phyloP scores from a whole-genome alignment of 2,329 filamentous ascomycete species.

The Colletotrichum magnum region DNA sequence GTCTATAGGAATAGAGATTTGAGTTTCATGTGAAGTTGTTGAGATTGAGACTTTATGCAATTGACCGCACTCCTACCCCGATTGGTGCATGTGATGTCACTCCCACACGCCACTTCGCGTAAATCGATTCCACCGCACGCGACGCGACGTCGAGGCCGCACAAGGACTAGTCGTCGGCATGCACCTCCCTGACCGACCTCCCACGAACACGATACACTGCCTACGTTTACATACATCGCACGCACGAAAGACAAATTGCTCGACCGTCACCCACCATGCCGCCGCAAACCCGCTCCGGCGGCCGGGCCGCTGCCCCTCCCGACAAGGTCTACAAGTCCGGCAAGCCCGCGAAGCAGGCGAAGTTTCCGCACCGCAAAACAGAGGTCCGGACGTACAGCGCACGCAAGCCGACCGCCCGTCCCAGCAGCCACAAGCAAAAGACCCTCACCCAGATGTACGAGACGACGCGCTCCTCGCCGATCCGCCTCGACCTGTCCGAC shows the following conservation, averaged over 20 bases:
- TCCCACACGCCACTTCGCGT: conserved; percentile 31
- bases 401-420: conserved; percentile 36
- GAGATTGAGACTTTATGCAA: not conserved
- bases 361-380: conserved; percentile 54
- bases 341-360: conserved; percentile 54
- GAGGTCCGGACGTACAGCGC: conserved; percentile 53
- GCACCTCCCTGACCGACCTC: conserved; percentile 2
- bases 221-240: not conserved
- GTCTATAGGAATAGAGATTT: too few species aligned
- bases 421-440: conserved; percentile 49
- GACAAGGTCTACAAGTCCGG: conserved; percentile 56
- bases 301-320: conserved; percentile 48
- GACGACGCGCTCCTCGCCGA: conserved; percentile 46
- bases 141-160: conserved; percentile 33
- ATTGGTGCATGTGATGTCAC: conserved; percentile 37
- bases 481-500: conserved; percentile 45
- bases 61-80: conserved; percentile 8
- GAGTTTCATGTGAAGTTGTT: too few species aligned
- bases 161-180: conserved; percentile 23
- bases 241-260: not conserved
- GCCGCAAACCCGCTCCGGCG: conserved; percentile 55
- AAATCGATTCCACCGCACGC: conserved; percentile 34
- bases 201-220: not conserved
- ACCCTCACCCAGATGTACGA: conserved; percentile 60
- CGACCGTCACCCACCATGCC: conserved; percentile 46